These are phyloP conservation scores for Pseudocercospora fuligena DNA, from an alignment of 2,329 filamentous ascomycete genomes.

Conservation along the genomic window DNA sequence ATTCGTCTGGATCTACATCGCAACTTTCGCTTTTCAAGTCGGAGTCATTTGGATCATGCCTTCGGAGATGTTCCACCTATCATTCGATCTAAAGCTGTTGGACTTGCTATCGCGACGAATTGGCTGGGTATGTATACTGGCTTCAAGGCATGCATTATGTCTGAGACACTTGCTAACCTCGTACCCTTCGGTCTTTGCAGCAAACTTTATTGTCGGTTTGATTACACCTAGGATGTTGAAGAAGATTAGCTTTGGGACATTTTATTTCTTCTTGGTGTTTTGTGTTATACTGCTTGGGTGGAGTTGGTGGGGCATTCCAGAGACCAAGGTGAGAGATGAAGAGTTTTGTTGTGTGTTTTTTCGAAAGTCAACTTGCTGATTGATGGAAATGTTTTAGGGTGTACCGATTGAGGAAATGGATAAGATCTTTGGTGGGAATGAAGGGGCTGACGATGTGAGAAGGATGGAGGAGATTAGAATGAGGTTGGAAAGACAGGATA, in stretches of 20 bases:
- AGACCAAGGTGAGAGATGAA: not conserved
- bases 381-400: not conserved
- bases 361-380: not conserved
- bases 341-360: not conserved
- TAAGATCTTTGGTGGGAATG: conserved; percentile 11
- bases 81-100: conserved; percentile 3
- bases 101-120: not conserved
- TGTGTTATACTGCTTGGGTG: not conserved
- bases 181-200: no score
- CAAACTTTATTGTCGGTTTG: conserved; percentile 3
- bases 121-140: no score
- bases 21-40: conserved; percentile 1
- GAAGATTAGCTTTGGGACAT: conserved; percentile 1
- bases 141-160: no score
- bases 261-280: conserved; percentile 9
- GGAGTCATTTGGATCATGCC: conserved; percentile 10
- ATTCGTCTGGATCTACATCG: conserved; percentile 13
- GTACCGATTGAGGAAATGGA: conserved; percentile 11
- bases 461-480: not conserved
- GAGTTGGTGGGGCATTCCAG: conserved; percentile 8
- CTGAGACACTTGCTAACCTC: no score
- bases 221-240: conserved; percentile 10
- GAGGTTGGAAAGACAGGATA: not conserved
- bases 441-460: conserved; percentile 1
- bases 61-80: conserved; percentile 1